These are phyloP conservation scores for Candolleomyces eurysporus DNA, from an alignment of 768 basidiomycete species.

Conservation along the genomic window DNA sequence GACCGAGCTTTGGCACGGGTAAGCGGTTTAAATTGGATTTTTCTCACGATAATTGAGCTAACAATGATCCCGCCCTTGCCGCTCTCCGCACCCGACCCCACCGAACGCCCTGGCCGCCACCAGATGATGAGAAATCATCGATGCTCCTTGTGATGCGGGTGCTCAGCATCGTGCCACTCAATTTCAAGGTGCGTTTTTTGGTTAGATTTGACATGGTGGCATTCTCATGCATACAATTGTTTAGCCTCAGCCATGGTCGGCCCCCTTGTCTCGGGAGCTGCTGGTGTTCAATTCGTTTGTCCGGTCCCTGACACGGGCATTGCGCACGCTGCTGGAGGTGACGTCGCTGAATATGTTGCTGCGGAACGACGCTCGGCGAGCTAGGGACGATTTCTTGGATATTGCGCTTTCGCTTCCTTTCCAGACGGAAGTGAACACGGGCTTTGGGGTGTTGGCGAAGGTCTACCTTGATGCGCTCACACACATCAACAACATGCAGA, in stretches of 20 bases:
- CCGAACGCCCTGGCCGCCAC: slow-evolving; percentile 11
- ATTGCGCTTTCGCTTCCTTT: slow-evolving; percentile 91
- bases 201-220: slow-evolving; percentile 2
- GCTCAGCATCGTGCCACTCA: slow-evolving; percentile 90
- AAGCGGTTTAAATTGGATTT: slow-evolving; percentile 22
- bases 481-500: slow-evolving; percentile 76
- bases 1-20: slow-evolving; percentile 93
- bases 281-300: slow-evolving; percentile 99
- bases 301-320: slow-evolving; percentile 83
- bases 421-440: slow-evolving; percentile 95
- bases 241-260: slow-evolving; percentile 89
- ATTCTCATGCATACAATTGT: slow-evolving; percentile 10
- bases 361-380: slow-evolving; percentile 80
- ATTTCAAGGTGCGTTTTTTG: slow-evolving; percentile 72
- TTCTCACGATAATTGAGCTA: not conserved
- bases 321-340: slow-evolving; percentile 88
- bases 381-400: slow-evolving; percentile 89
- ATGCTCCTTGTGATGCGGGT: slow-evolving; percentile 95
- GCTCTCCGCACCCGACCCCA: not conserved
- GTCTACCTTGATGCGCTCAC: slow-evolving; percentile 93
- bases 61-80: not conserved
- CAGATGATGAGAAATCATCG: slow-evolving; percentile 91
- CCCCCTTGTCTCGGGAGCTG: slow-evolving; percentile 93
- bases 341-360: slow-evolving; percentile 92
- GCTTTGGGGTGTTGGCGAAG: slow-evolving; percentile 96